phyloP scores from a whole-genome alignment of 2,329 filamentous ascomycete genomes.

The Paecilomyces fulvus region DNA sequence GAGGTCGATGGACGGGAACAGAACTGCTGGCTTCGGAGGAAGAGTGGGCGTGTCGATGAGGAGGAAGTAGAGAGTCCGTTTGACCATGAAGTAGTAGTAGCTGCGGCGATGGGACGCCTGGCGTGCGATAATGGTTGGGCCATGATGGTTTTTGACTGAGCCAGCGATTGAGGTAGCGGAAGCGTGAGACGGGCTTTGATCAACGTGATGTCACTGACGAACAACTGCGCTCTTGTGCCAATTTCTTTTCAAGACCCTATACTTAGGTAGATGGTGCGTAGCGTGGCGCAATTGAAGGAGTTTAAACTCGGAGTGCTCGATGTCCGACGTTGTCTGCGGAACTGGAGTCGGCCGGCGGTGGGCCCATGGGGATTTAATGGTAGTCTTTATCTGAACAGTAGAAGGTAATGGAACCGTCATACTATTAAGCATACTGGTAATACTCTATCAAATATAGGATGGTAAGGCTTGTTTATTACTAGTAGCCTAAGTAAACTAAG shows the following conservation, averaged over 20 bases:
- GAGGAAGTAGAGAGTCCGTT: not conserved
- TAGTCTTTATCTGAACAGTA: not conserved
- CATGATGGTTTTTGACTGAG: not conserved
- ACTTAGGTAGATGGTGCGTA: not conserved
- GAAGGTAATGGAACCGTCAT: not conserved
- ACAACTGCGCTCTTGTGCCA: too few species aligned
- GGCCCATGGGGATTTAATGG: not conserved
- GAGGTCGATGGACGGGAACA: not conserved
- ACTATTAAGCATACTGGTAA: not conserved
- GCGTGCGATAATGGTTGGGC: slow-evolving; percentile 2
- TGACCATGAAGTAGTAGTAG: not conserved
- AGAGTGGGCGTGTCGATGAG: not conserved
- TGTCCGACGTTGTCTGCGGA: not conserved
- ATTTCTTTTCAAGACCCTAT: not conserved
- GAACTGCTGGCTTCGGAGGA: not conserved
- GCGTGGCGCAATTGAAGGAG: not conserved
- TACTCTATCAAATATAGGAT: not conserved
- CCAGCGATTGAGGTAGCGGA: not conserved
- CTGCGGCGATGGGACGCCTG: not conserved
- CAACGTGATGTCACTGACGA: too few species aligned
- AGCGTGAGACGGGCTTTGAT: not conserved
- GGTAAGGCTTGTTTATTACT: too few species aligned
- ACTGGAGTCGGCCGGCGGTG: not conserved
- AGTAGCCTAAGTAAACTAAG: too few species aligned
- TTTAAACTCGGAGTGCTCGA: not conserved